Evolutionary conservation across 2,329 filamentous ascomycete species (phyloP).

Genomic region (Lachnellula hyalina): DNA sequence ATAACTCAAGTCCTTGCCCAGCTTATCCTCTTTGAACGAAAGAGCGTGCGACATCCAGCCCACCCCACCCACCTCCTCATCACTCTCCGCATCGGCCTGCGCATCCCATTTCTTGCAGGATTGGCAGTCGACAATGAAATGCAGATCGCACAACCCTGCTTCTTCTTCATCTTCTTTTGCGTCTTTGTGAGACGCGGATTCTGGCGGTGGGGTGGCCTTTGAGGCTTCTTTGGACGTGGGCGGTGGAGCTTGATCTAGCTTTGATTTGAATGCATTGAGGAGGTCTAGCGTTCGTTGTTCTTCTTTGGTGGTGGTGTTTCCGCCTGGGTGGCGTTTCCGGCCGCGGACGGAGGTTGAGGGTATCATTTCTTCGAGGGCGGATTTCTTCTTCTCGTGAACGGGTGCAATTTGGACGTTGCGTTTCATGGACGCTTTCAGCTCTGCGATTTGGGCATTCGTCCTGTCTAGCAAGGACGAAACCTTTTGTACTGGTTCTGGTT

Average conservation of each 20-base stretch:
- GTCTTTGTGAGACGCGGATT: constrained; percentile 26
- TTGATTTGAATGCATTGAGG: constrained; percentile 74
- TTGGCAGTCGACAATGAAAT: constrained; percentile 94
- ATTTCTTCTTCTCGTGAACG: constrained; percentile 56
- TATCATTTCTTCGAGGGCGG: constrained; percentile 67
- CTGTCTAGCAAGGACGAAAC: constrained; percentile 49
- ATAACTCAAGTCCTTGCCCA: constrained; percentile 88
- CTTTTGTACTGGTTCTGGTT: constrained; percentile 33
- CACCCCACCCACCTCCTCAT: constrained; percentile 54
- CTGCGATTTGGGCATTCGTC: constrained; percentile 76
- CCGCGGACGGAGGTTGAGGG: constrained; percentile 65
- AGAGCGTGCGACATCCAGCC: constrained; percentile 85
- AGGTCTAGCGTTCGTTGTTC: constrained; percentile 64
- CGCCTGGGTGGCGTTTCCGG: constrained; percentile 62
- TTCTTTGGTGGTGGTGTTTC: constrained; percentile 45
- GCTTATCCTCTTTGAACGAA: constrained; percentile 79
- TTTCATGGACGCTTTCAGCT: constrained; percentile 76
- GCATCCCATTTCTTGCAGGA: constrained; percentile 81
- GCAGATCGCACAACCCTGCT: constrained; percentile 77
- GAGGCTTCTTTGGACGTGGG: constrained; percentile 36
- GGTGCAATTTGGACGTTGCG: constrained; percentile 50
- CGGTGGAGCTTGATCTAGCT: constrained; percentile 51
- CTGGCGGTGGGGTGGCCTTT: constrained; percentile 19
- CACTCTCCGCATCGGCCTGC: constrained; percentile 42
- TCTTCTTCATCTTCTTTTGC: constrained; percentile 55